A percentile compares a stretch with the other conserved stretches of the same genome.
Conservation (phyloP, 352 stramenopile genomes). For the Phytopythium helicoides region DNA sequence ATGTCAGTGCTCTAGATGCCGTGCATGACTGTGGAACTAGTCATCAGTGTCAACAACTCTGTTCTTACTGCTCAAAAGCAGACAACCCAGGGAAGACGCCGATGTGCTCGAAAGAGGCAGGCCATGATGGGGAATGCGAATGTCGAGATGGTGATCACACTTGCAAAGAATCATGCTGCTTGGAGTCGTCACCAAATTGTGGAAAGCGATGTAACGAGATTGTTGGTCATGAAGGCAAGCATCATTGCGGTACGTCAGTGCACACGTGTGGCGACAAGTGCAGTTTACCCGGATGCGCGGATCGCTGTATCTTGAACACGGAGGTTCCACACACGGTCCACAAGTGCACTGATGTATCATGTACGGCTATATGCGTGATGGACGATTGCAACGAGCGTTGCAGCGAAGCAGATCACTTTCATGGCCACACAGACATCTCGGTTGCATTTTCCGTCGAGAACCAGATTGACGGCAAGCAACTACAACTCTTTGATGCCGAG, state of each 20-base stretch:
- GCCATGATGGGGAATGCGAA: constrained; percentile 68
- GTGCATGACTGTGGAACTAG: constrained; percentile 51
- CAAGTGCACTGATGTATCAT: constrained; percentile 60
- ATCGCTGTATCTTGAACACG: constrained; percentile 51
- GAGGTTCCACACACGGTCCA: constrained; percentile 48
- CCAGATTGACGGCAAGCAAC: background rate
- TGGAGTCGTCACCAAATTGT: constrained; percentile 50
- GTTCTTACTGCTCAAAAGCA: constrained; percentile 46
- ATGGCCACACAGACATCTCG: constrained; percentile 46
- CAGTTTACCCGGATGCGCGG: constrained; percentile 32
- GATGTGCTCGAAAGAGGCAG: constrained; percentile 46
- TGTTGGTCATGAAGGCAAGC: constrained; percentile 33
- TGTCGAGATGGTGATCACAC: constrained; percentile 64
- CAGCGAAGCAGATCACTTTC: constrained; percentile 57
- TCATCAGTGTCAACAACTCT: constrained; percentile 44
- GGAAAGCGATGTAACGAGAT: constrained; percentile 46
- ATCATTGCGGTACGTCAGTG: constrained; percentile 52
- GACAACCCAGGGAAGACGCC: constrained; percentile 21
- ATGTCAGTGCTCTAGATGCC: constrained; percentile 10
- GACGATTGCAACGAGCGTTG: constrained; percentile 57
- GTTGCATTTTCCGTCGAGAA: constrained; percentile 57
- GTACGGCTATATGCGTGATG: constrained; percentile 58
- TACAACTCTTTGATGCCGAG: constrained; percentile 36
- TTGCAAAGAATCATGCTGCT: constrained; percentile 41
- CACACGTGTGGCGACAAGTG: constrained; percentile 63